phyloP scores from a whole-genome alignment of 441 rosid species.

The Pelargonium cotyledonis region DNA sequence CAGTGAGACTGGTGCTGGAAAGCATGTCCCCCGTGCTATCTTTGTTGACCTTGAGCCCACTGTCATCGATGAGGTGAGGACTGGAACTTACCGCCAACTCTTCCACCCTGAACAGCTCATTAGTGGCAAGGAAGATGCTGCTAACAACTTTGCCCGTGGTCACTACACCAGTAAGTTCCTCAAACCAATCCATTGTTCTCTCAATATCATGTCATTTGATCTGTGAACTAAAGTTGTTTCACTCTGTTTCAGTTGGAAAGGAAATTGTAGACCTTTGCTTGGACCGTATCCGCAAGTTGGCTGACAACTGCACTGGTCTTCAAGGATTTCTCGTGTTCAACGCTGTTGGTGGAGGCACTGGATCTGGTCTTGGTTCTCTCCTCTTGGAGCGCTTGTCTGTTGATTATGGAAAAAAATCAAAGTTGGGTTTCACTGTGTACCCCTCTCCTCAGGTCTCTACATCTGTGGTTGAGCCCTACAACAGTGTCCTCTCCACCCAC shows the following conservation, averaged over 20 bases:
- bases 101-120: slow-evolving; percentile 50
- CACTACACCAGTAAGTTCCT: slow-evolving; percentile 36
- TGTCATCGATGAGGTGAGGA: slow-evolving; percentile 42
- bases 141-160: slow-evolving; percentile 50
- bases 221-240: not conserved
- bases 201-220: not conserved
- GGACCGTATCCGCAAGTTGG: slow-evolving; percentile 53
- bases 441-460: slow-evolving; percentile 65
- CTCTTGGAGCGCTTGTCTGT: slow-evolving; percentile 54
- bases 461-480: slow-evolving; percentile 61
- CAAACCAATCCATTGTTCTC: not conserved
- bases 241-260: slow-evolving; percentile 41
- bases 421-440: slow-evolving; percentile 55
- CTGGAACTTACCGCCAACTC: slow-evolving; percentile 38
- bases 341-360: slow-evolving; percentile 59
- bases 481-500: slow-evolving; percentile 61
- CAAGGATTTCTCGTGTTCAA: slow-evolving; percentile 60
- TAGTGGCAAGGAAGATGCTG: slow-evolving; percentile 57
- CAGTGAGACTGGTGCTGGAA: slow-evolving; percentile 73
- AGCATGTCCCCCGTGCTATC: slow-evolving; percentile 60
- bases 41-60: slow-evolving; percentile 50
- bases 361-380: slow-evolving; percentile 57
- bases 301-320: slow-evolving; percentile 63
- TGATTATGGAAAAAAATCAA: slow-evolving; percentile 66
- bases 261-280: slow-evolving; percentile 59